These are phyloP conservation scores for Apostasia shenzhenica DNA, from an alignment of 106 monocot species.

Conservation along the genomic window DNA sequence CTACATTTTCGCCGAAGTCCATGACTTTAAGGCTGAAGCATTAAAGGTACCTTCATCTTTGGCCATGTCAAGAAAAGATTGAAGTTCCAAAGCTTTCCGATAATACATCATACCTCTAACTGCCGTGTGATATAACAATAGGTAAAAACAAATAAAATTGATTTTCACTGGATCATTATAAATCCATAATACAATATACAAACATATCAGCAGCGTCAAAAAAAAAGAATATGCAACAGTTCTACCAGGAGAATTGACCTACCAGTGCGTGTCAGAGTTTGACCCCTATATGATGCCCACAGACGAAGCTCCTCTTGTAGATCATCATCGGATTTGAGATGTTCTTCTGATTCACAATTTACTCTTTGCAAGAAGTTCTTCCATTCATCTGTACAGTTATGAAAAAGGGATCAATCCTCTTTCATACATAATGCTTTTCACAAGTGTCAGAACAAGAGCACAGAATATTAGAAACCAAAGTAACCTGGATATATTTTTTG, in stretches of 20 bases:
- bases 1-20: too few relatives aligned
- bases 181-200: neutral
- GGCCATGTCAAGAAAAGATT: constrained; percentile 88
- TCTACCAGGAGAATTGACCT: neutral
- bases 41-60: constrained; percentile 58
- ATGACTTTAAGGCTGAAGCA: too few relatives aligned
- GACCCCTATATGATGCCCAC: constrained; percentile 95
- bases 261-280: constrained; percentile 89
- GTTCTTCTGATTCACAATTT: constrained; percentile 41
- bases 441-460: too few relatives aligned
- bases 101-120: constrained; percentile 99
- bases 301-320: constrained; percentile 64
- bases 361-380: constrained; percentile 57
- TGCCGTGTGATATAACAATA: constrained; percentile 10
- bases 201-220: neutral
- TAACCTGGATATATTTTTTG: constrained; percentile 95
- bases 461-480: neutral
- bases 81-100: constrained; percentile 83
- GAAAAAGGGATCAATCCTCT: neutral
- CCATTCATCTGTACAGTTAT: constrained; percentile 63
- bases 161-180: neutral
- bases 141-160: neutral
- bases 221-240: too few relatives aligned
- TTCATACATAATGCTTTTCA: too few relatives aligned
- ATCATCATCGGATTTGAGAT: constrained; percentile 32